Base-by-base conservation (phyloP, 176 grass and related monocot species). In the Triticum aestivum region DNA sequence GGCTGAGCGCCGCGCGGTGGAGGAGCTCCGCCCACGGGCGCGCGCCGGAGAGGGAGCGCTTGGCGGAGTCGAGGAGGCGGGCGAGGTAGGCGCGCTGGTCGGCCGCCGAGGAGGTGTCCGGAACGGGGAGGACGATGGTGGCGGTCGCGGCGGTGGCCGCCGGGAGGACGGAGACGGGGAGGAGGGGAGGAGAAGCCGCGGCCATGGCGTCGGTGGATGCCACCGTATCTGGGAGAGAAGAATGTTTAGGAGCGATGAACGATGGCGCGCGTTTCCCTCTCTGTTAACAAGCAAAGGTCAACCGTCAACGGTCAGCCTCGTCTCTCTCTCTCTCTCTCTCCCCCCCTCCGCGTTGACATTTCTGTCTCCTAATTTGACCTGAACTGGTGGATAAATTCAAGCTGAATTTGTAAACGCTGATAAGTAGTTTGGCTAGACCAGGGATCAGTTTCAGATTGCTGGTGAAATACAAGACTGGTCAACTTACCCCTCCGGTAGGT, bases 1-100 rank as follows among this genome's bases (percentile, higher is more conserved):
- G 83, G 24, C 86, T 49, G 89, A 91, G 77, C 42, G 89, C 89
- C n/a, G 86, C 56, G 20, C 61, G 79, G 83, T 89, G 89, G 26
- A 84, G 3, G 44, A 91, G 78, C 86, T 94, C 92, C 9, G 66
- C 38, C 86, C 86, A 91, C 13, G 86, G 89, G 2, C 89, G 89
- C 20, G 84, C 81, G 4, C 79, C 86, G 3, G 92, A 82, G 74
- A 90, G 82, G 20, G 79, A 83, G 47, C 79, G 80, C 45, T 82
- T 77, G 18, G 69, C 21, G 18, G 87, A 81, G 49, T 89, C 84
- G 15, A 81, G 73, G 45, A 87, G 84, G 69, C 62, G 81, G 17
- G 56, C 21, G 24, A 90, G 58, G 69, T 88, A 88, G 77, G 75
- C 78, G n/a, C 81, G 88, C 61, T 81, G 79, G 37, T 66, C 13